phyloP scores from a whole-genome alignment of 805 yeast species.

The Wickerhamomyces hampshirensis region DNA sequence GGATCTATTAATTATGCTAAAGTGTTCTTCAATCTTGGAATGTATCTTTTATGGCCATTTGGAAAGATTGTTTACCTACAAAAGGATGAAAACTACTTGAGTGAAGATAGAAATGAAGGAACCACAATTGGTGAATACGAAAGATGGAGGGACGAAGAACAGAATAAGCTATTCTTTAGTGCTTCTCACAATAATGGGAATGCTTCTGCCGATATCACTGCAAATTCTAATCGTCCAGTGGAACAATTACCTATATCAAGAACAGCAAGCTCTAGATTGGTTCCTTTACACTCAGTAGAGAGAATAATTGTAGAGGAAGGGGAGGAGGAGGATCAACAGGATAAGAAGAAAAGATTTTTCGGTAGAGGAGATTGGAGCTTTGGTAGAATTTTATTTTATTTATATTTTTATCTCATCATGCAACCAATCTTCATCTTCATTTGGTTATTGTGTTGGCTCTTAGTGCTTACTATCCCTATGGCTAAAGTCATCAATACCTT shows the following conservation, averaged over 20 bases:
- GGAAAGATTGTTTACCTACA: slow-evolving; percentile 80
- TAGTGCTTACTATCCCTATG: slow-evolving; percentile 91
- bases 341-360: slow-evolving; percentile 53
- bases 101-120: slow-evolving; percentile 89
- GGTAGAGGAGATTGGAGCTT: slow-evolving; percentile 91
- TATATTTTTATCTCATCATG: slow-evolving; percentile 61
- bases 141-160: slow-evolving; percentile 76
- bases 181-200: slow-evolving; percentile 23
- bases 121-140: slow-evolving; percentile 79
- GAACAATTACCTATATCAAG: not conserved
- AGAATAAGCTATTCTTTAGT: slow-evolving; percentile 71
- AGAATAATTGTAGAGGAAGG: slow-evolving; percentile 1
- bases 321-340: slow-evolving; percentile 21
- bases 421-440: slow-evolving; percentile 61
- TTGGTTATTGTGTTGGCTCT: slow-evolving; percentile 66
- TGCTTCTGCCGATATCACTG: slow-evolving; percentile 13
- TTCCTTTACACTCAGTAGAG: not conserved
- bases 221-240: too few relatives aligned
- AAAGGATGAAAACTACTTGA: slow-evolving; percentile 73
- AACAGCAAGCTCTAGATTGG: not conserved
- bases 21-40: slow-evolving; percentile 56
- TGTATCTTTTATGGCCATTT: slow-evolving; percentile 79
- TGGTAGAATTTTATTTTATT: slow-evolving; percentile 74
- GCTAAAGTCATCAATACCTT: slow-evolving; percentile 68
- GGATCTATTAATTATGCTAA: slow-evolving; percentile 55